A percentile compares a stretch with the other conserved stretches of the same genome.
phyloP scores from a whole-genome alignment of 2,329 filamentous ascomycete species.

The Microcyclospora tardicrescens region DNA sequence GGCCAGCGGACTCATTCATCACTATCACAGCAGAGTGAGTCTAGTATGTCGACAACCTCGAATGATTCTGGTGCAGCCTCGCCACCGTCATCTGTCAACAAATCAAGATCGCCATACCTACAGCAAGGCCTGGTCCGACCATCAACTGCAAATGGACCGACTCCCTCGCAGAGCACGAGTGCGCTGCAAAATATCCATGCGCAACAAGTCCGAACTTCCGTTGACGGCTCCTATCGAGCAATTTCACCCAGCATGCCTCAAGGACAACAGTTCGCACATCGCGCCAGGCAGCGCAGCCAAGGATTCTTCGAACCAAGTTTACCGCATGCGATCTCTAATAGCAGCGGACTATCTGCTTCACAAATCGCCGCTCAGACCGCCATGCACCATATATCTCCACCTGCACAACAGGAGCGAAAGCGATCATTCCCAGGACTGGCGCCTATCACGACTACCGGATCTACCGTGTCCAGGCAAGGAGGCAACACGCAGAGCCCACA shows the following conservation, averaged over 20 bases:
- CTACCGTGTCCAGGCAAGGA: conserved; percentile 10
- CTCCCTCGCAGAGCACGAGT: conserved; percentile 19
- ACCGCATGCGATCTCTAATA: conserved; percentile 31
- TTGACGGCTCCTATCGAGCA: conserved; percentile 18
- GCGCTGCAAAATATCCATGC: conserved; percentile 23
- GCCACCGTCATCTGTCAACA: conserved; percentile 18
- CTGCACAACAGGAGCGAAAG: conserved; percentile 37
- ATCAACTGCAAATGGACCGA: conserved; percentile 20
- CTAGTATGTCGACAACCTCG: conserved; percentile 22
- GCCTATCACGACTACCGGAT: conserved; percentile 26
- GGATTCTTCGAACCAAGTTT: conserved; percentile 65
- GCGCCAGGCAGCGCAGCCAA: conserved; percentile 56
- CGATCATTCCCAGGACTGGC: conserved; percentile 62
- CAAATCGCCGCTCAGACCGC: conserved; percentile 71
- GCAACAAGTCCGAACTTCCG: conserved; percentile 20
- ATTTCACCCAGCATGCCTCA: conserved; percentile 17
- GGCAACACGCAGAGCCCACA: conserved; percentile 20
- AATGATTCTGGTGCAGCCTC: conserved; percentile 28
- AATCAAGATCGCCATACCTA: conserved; percentile 26
- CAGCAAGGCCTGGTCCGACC: conserved; percentile 17
- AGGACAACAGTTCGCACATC: conserved; percentile 34
- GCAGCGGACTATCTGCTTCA: conserved; percentile 45
- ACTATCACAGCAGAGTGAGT: conserved; percentile 23
- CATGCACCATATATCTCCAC: conserved; percentile 39
- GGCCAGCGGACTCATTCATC: conserved; percentile 21